These are phyloP conservation scores for Magnolia kwangsiensis DNA, from an alignment of 164 flowering plant species.

Conservation along the genomic window DNA sequence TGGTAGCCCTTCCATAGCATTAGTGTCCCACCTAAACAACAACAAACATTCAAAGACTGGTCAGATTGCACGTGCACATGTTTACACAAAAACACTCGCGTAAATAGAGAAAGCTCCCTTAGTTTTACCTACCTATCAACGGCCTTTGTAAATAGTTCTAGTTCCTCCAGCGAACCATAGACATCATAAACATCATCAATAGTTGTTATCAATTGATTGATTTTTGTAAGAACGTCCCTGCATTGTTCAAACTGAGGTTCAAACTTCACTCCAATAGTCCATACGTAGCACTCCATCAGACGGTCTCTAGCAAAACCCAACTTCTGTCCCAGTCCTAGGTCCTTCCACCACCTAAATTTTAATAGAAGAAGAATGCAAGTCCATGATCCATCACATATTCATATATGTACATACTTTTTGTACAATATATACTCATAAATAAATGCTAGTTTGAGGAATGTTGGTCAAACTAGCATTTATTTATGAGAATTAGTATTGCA, in stretches of 20 bases:
- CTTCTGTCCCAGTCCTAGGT: neutral
- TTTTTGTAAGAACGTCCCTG: slow-evolving; percentile 1
- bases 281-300: neutral
- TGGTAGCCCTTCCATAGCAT: slow-evolving; percentile 32
- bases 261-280: neutral
- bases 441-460: neutral
- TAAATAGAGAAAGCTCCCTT: neutral
- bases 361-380: neutral
- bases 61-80: no score
- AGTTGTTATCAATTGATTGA: neutral
- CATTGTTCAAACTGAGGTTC: neutral
- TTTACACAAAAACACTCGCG: no score
- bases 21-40: slow-evolving; percentile 33
- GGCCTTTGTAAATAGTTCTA: slow-evolving; percentile 3
- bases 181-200: slow-evolving; percentile 4
- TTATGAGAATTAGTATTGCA: neutral
- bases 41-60: no score
- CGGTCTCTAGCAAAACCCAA: neutral
- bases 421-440: no score
- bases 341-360: slow-evolving; percentile 10
- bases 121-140: neutral
- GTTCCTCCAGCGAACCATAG: neutral
- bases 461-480: neutral
- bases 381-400: neutral
- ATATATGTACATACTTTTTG: neutral